Base-by-base conservation (phyloP, 345 rosid genomes). In the Bruguiera gymnorhiza region DNA sequence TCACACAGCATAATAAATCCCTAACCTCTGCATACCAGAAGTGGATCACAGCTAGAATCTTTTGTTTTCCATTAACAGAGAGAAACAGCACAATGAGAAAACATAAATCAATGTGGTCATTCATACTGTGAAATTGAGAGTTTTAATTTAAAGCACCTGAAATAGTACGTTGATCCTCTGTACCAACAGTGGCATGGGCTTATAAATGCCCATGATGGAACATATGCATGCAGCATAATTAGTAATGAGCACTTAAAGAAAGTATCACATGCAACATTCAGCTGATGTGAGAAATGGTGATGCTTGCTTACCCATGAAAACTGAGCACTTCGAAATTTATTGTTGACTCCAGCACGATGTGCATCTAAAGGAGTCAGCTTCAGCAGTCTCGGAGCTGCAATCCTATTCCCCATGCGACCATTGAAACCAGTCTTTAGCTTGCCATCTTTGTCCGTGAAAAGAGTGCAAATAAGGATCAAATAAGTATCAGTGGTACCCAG, bases 371-470 rank as follows among this genome's bases (percentile, higher is more conserved):
- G 98, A 76, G 84, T 86, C 71, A 92, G 79, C 89, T 90, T 95
- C 71, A 95, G 79, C 83, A 95, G 71, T 80, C 99, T 88, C 6
- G 98, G 99, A 56, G 99, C 97, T 6, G 99, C 93, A 81, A 92
- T 92, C 73, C 78, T 92, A 65, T 95, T 90, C 18, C 99, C 99
- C 99, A 95, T 95, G 31, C 98, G 99, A 70, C 99, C 98, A 71
- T 59, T 80, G 27, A 95, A 95, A 50, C 99, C 99, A n/a, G 90
- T 92, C 83, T 95, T 95, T 34, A 85, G 80, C 75, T 84, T 86
- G 30, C 99, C 98, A 80, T 71, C 84, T 79, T 90, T 95, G 69
- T 84, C 99, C 27, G 90, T 86, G 82, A 92, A 95, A 53, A 92
- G 85, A 52, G 97, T 72, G 81, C 98, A 92, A 56, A 92, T 90